These are phyloP conservation scores for Acanthamoeba culbertsoni DNA, from an alignment of 208 protist genomes.

Conservation along the genomic window DNA sequence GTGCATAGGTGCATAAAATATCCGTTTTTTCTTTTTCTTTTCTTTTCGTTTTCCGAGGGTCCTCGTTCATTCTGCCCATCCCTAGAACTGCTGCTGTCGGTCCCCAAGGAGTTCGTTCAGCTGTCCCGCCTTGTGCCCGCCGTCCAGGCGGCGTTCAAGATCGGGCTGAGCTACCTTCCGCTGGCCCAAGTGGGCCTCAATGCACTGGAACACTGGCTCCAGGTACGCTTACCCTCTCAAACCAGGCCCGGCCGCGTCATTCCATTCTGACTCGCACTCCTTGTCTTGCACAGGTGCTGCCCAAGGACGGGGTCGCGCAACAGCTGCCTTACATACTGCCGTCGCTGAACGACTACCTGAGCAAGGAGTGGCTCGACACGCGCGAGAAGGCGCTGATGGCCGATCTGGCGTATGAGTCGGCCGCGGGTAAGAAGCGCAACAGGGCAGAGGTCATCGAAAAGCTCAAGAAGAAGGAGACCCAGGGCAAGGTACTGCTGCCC, in stretches of 20 bases:
- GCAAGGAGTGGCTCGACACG: constrained; percentile 46
- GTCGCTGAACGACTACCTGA: constrained; percentile 72
- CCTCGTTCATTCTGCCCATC: neutral
- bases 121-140: constrained; percentile 61
- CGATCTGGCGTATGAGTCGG: constrained; percentile 40
- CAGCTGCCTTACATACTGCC: constrained; percentile 69
- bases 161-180: constrained; percentile 76
- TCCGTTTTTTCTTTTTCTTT: neutral
- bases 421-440: neutral
- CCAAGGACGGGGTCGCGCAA: constrained; percentile 29
- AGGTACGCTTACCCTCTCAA: neutral
- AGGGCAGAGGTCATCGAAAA: neutral
- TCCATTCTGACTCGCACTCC: neutral
- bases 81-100: constrained; percentile 47
- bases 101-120: constrained; percentile 55
- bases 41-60: neutral
- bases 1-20: neutral
- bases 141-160: constrained; percentile 68
- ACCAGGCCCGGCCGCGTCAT: neutral
- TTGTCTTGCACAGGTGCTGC: constrained; percentile 12
- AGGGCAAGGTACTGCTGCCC: neutral
- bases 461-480: neutral
- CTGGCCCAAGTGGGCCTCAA: constrained; percentile 73
- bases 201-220: constrained; percentile 75
- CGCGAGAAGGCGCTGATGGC: neutral